Evolutionary conservation across 1,284 basidiomycete genomes (phyloP), one percentile per base, ranked within the genome.

Genomic region (Microbotryomycetes sp.): DNA sequence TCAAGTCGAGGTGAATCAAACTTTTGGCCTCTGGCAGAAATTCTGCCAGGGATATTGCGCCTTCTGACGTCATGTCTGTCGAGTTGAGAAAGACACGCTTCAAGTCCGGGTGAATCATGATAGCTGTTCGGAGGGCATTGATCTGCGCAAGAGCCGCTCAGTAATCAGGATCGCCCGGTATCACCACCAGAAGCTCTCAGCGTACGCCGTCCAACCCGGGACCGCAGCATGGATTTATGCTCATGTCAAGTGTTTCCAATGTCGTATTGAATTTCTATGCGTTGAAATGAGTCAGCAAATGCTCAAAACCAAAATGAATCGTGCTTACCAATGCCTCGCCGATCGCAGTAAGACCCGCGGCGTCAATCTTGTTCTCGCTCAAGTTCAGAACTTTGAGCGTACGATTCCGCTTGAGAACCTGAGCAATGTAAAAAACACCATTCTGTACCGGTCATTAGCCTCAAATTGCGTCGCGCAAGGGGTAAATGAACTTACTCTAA

Each of bases 341-440:
- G 15, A 98, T 79, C 0, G 82, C 78, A 0, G 88, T 83, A 15
- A 98, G 79, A 50, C 90, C 90, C 7, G 82, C 78, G 2, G 89
- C 81, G 61, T 94, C 92, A 23, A 97, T 83, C 74, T 87, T 89
- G 76, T 97, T 97, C 73, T 97, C 92, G 71, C 88, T 87, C 52
- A 97, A 76, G 73, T 97, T 97, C 30, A 97, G 81, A 15, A 97
- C 87, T 74, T 93, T 94, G 45, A 98, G 79, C 1, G 94, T 97
- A 29, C 92, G 81, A 75, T 98, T 98, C 47, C 93, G 85, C 75
- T 97, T 97, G 64, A 98, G 78, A 0, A 97, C 93, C 76, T 97
- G 92, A 0, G 91, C 88, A 46, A 98, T 83, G 74, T 96, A 96
- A 0, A 83, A 84, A 26, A 97, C 86, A 0, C 93, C 92, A 55